A percentile compares a stretch with the other conserved stretches of the same genome.
Conservation (phyloP, 1,139 yeast species). For the Candida sp. region DNA sequence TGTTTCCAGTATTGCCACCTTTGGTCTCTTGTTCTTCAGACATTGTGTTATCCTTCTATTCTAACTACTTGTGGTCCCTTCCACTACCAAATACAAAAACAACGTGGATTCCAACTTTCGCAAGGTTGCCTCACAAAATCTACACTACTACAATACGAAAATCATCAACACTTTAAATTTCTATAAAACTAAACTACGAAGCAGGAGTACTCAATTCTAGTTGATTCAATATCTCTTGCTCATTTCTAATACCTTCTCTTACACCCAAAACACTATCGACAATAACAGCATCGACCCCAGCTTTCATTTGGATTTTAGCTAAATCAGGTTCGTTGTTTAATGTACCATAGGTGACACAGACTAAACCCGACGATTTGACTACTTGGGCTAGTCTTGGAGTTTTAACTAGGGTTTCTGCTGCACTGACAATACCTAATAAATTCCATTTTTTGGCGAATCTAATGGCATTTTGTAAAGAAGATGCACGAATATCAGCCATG, state of each 20-base stretch:
- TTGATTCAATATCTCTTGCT: slow-evolving; percentile 15
- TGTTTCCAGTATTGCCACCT: background rate
- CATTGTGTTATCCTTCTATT: background rate
- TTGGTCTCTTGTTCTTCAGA: background rate
- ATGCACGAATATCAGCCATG: slow-evolving; percentile 90
- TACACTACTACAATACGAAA: background rate
- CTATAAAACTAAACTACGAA: no score
- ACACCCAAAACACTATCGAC: slow-evolving; percentile 95
- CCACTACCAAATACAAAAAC: background rate
- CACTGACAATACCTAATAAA: slow-evolving; percentile 87
- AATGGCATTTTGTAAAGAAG: slow-evolving; percentile 86
- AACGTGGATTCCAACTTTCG: background rate
- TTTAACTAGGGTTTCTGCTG: slow-evolving; percentile 77
- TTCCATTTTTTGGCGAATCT: slow-evolving; percentile 93
- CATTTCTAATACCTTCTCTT: slow-evolving; percentile 68
- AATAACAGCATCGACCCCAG: slow-evolving; percentile 97
- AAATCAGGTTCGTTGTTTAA: slow-evolving; percentile 83
- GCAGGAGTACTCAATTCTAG: slow-evolving; percentile 4
- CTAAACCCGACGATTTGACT: slow-evolving; percentile 86
- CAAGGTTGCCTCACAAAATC: background rate
- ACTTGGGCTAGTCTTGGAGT: slow-evolving; percentile 90
- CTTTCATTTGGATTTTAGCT: slow-evolving; percentile 83
- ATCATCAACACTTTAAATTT: no score
- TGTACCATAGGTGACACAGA: slow-evolving; percentile 90
- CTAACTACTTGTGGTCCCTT: background rate